Evolutionary conservation across 2,329 filamentous ascomycete species (phyloP), one percentile per base, ranked within the genome.

Genomic region (Fusarium pseudoanthophilum): DNA sequence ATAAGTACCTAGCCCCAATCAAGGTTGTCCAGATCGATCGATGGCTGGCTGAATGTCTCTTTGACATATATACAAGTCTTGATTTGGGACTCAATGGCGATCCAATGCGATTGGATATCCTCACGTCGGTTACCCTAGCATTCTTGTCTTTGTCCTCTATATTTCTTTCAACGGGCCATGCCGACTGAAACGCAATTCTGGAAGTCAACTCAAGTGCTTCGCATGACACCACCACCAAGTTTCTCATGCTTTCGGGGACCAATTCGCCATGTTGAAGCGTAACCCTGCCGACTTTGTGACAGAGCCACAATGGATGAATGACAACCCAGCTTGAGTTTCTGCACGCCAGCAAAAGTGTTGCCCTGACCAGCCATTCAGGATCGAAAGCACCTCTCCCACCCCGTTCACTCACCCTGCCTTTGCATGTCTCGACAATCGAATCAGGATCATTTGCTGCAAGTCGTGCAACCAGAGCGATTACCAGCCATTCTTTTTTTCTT

Each of bases 281-380:
- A 67, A 67, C 57, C 70, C 70, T 60, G 56, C 62, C 53, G 53
- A 64, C 30, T 60, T 65, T 60, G 62, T 67, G 64, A 37, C 63
- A 40, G 68, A 49, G 67, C 65, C 71, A 57, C 73, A 67, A 77
- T 48, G 60, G 63, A 64, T 36, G 42, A 52, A 75, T 60, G 74
- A 65, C 67, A 69, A 55, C 66, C 63, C 67, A 67, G 57, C 72
- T 61, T 63, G 71, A 42, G 48, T 56, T 66, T 69, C 65, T 76
- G 73, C 75, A 72, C 53, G 64, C 39, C 64, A 60, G 42, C 69
- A 66, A 51, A 71, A 67, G 61, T 70, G 55, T 65, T 64, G 61
- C 63, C 60, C 60, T 60, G 58, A 28, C 43, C 52, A 69, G 56
- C 76, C 76, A 78, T 62, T 78, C 73, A 78, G 58, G 62, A 72